Evolutionary conservation across 1,139 yeast species (phyloP).

Genomic region (Suhomyces wounanorum): DNA sequence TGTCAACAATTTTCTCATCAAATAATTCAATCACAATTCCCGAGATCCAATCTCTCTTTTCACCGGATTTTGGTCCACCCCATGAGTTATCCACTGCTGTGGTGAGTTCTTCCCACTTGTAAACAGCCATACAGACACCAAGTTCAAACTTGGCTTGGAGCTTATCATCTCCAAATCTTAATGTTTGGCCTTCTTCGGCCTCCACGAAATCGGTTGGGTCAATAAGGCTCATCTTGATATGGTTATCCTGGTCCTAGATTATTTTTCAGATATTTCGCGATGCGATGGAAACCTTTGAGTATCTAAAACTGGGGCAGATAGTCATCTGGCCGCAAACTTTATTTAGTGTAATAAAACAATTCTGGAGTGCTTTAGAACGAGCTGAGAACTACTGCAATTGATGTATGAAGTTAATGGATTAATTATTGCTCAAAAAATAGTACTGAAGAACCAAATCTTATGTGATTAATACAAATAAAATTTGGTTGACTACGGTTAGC

Average conservation of each 20-base stretch:
- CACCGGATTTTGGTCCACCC: slow-evolving; percentile 94
- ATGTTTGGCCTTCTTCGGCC: slow-evolving; percentile 38
- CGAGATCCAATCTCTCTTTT: slow-evolving; percentile 57
- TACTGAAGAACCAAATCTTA: too few species aligned
- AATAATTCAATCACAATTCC: slow-evolving; percentile 51
- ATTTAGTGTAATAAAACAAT: too few species aligned
- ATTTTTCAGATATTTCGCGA: slow-evolving; percentile 10
- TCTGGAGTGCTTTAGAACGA: too few species aligned
- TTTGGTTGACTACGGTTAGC: too few species aligned
- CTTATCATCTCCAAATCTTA: slow-evolving; percentile 59
- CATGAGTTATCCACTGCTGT: slow-evolving; percentile 94
- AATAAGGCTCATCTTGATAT: slow-evolving; percentile 28
- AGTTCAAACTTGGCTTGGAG: slow-evolving; percentile 86
- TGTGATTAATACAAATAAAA: too few species aligned
- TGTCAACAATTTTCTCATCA: slow-evolving; percentile 65
- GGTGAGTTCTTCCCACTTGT: slow-evolving; percentile 84
- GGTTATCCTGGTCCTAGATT: not conserved
- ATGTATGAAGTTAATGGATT: too few species aligned
- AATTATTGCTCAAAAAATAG: too few species aligned
- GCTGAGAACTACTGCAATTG: too few species aligned
- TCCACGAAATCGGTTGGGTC: slow-evolving; percentile 52
- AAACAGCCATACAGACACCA: slow-evolving; percentile 89
- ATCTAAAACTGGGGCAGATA: not conserved
- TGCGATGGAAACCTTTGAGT: too few species aligned
- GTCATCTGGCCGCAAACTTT: too few species aligned